Conservation (phyloP, 1,284 basidiomycete genomes). For the Leccinum pachyderme region DNA sequence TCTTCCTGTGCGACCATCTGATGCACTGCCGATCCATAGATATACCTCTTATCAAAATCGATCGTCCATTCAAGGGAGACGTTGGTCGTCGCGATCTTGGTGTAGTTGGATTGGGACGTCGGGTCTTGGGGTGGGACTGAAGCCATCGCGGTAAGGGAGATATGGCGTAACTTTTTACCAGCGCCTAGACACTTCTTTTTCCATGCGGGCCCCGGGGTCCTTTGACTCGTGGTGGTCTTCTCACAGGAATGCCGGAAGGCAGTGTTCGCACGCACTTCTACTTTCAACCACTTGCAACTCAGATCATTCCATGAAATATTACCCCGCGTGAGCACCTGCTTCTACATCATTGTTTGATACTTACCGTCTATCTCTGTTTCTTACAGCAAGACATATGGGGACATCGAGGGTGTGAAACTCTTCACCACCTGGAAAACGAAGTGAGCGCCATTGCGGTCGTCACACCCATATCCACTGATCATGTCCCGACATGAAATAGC, state of each 20-base stretch:
- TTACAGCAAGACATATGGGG: background rate
- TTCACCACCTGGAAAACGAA: background rate
- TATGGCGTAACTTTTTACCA: background rate
- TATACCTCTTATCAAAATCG: slow-evolving; percentile 69
- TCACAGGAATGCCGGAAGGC: background rate
- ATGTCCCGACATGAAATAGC: background rate
- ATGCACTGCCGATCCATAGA: slow-evolving; percentile 77
- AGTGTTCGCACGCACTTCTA: too few species aligned
- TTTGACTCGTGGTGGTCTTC: background rate
- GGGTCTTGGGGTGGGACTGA: slow-evolving; percentile 36
- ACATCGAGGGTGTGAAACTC: background rate
- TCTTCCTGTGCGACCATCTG: slow-evolving; percentile 57
- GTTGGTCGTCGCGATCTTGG: slow-evolving; percentile 64
- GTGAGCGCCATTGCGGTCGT: background rate
- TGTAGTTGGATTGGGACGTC: slow-evolving; percentile 81
- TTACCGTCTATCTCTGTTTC: background rate
- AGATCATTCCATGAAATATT: too few species aligned
- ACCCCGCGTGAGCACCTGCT: background rate
- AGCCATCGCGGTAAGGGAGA: slow-evolving; percentile 14
- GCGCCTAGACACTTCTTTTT: background rate
- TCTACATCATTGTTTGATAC: background rate
- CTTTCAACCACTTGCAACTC: too few species aligned
- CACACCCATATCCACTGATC: background rate
- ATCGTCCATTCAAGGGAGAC: slow-evolving; percentile 81
- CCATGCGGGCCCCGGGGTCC: background rate